Base-by-base conservation (phyloP, 2,329 filamentous ascomycete genomes). In the Acarospora socialis region DNA sequence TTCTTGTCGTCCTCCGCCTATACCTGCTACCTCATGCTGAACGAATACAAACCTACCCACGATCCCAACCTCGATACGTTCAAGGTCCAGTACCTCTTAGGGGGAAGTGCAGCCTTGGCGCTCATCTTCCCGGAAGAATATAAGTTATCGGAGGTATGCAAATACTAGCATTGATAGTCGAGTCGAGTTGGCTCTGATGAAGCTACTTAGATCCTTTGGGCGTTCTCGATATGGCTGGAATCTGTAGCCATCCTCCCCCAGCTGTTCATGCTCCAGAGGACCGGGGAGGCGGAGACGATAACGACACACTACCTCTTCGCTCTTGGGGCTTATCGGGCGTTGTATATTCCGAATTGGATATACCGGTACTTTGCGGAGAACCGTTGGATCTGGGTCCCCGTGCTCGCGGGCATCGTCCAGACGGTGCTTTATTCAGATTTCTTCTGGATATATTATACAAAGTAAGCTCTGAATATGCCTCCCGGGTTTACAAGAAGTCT, bases 361-460 rank as follows among this genome's bases (percentile, higher is more conserved):
- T 95, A 82, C 60, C 70, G 90, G 34, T 95, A 87, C 60, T 70
- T 81, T 46, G 68, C 70, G 31, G 84, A 93, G 56, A 64, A 71
- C 30, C 77, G 83, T 55, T 79, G 78, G 46, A 86, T 95, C 53
- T 81, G 77, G 42, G 92, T 94, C 45, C 79, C 86, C 13, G 78
- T 94, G 31, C 52, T 90, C 40, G 90, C 92, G 3, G 90, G 90
- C 8, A 69, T 95, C 34, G 63, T 95, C 42, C 90, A 98, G 66
- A 98, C 90, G 1, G 61, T 98, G 29, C 66, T 98, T 36, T 98
- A 98, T 65, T 92, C 83, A 42, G 90, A 98, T 63, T 98, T 98
- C 65, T 98, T 98, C 71, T 98, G 86, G 69, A 87, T 98, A 50
- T 98, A 98, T 65, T 98, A 94, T 63, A 93, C 79, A 38, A 95